Evolutionary conservation across 305 asterid genomes (phyloP).

Genomic region (Petunia hybrid): DNA sequence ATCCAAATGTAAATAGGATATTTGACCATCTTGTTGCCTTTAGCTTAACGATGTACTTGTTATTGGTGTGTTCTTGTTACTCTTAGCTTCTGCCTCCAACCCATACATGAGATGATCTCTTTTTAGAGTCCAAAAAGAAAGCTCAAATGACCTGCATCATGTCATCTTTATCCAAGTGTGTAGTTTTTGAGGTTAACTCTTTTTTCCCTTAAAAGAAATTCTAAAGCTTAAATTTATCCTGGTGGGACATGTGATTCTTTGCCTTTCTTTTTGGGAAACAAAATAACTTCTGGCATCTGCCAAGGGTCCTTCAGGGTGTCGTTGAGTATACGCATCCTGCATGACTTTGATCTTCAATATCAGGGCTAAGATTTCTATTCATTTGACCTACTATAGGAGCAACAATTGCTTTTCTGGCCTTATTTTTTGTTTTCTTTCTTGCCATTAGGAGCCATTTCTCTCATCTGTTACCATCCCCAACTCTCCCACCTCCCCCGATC

Average conservation of each 20-base stretch:
- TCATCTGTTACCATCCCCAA: not conserved
- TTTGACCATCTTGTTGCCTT: not conserved
- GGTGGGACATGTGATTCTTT: no score
- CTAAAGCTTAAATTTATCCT: no score
- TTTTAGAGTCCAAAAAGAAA: not conserved
- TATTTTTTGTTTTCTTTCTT: not conserved
- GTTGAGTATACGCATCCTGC: not conserved
- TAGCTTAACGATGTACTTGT: not conserved
- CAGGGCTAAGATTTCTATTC: not conserved
- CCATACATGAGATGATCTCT: not conserved
- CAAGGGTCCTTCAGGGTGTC: not conserved
- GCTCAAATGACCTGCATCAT: not conserved
- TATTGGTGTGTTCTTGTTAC: not conserved
- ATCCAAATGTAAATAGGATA: conserved; percentile 8
- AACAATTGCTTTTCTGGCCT: not conserved
- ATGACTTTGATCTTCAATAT: not conserved
- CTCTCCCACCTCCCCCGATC: not conserved
- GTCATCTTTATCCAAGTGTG: not conserved
- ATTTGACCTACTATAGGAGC: not conserved
- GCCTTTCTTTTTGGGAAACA: not conserved
- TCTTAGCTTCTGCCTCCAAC: conserved; percentile 1
- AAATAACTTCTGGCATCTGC: not conserved
- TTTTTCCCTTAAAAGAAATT: not conserved
- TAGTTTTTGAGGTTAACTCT: not conserved
- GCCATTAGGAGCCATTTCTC: not conserved